Percentiles rank a stretch among this genome's conserved stretches.
Evolutionary conservation across 345 rosid species (phyloP).

Genomic region (Trapa bicornis): DNA sequence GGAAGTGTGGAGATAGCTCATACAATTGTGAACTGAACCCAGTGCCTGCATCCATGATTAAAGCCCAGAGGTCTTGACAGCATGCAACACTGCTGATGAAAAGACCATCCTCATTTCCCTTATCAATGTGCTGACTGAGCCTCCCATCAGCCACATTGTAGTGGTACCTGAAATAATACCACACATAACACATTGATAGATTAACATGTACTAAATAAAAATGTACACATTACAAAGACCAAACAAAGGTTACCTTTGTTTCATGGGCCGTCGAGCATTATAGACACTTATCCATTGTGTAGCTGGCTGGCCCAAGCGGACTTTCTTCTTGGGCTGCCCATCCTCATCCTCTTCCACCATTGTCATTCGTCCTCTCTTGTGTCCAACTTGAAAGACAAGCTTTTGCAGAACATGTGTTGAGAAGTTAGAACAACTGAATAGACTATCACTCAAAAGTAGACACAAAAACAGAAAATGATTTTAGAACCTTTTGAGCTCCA

Average conservation of each 20-base stretch:
- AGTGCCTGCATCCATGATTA: constrained; percentile 52
- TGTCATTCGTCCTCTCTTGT: constrained; percentile 46
- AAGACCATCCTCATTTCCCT: constrained; percentile 45
- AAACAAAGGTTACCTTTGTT: constrained; percentile 28
- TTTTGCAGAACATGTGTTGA: constrained; percentile 3
- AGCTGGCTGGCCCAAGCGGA: constrained; percentile 42
- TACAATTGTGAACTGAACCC: constrained; percentile 38
- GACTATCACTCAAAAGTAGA: not conserved
- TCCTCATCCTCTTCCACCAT: constrained; percentile 52
- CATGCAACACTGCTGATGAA: constrained; percentile 42
- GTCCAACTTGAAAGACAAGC: constrained; percentile 58
- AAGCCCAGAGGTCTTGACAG: constrained; percentile 42
- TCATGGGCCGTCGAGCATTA: constrained; percentile 40
- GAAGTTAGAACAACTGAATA: not conserved
- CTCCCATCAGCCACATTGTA: constrained; percentile 43
- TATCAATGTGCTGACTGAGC: constrained; percentile 38
- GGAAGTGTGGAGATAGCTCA: constrained; percentile 33
- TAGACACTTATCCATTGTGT: constrained; percentile 47
- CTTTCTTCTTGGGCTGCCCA: constrained; percentile 35
- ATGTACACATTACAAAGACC: not conserved
- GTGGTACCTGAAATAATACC: constrained; percentile 26
- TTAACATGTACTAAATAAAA: not conserved
- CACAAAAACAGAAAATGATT: not conserved
- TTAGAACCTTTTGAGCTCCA: constrained; percentile 54
- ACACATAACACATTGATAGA: not conserved